Evolutionary conservation across 768 basidiomycete genomes (phyloP).

Genomic region (Tulasnella sp.): DNA sequence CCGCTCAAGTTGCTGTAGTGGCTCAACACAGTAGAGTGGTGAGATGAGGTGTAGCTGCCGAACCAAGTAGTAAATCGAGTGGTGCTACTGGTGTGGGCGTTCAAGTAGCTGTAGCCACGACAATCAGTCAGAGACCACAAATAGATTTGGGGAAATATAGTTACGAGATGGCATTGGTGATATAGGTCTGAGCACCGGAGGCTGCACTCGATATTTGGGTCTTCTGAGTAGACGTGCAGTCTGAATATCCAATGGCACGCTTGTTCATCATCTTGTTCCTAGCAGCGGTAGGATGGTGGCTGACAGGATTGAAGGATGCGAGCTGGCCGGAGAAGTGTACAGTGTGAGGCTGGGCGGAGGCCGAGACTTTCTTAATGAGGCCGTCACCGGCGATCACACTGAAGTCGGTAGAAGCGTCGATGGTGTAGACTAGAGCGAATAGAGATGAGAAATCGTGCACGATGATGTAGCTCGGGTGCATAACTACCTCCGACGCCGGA

Average conservation of each 20-base stretch:
- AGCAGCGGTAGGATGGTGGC: neutral
- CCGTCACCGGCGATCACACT: neutral
- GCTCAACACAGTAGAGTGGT: neutral
- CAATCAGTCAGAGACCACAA: neutral
- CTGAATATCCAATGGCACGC: neutral
- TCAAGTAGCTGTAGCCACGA: neutral
- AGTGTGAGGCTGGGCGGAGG: neutral
- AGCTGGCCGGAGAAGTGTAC: constrained; percentile 3
- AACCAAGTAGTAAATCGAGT: constrained; percentile 18
- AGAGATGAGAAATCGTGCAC: neutral
- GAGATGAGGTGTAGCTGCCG: constrained; percentile 5
- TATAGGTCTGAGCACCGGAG: constrained; percentile 6
- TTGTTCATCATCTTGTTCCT: neutral
- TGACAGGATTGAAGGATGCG: neutral
- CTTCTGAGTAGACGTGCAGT: neutral
- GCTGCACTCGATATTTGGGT: constrained; percentile 1
- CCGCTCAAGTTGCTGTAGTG: constrained; percentile 3
- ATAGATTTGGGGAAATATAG: neutral
- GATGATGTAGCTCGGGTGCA: neutral
- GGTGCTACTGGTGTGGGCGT: neutral
- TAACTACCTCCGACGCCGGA: constrained; percentile 4
- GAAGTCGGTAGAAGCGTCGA: constrained; percentile 4
- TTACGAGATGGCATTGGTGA: neutral
- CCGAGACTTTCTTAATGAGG: neutral
- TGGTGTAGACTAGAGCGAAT: neutral